Evolutionary conservation across 148 eudicot genomes (phyloP).

Genomic region (Diospyros kaki): DNA sequence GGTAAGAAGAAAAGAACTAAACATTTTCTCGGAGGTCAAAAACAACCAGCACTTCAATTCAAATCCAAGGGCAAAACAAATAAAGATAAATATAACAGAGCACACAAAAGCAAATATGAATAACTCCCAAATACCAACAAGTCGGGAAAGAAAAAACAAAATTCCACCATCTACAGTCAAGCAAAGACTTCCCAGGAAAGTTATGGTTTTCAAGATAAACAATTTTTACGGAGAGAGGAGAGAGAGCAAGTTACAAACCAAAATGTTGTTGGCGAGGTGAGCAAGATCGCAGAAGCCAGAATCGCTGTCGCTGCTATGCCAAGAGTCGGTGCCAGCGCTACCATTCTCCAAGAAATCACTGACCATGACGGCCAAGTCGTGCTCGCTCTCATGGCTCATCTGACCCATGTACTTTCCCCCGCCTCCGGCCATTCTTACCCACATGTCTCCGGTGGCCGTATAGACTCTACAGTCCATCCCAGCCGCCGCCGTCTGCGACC

Average conservation of each 20-base stretch:
- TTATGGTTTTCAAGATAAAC: neutral
- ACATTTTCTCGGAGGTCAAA: no score
- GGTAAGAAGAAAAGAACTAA: no score
- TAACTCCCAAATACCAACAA: neutral
- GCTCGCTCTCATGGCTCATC: slow-evolving; percentile 75
- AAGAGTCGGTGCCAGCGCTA: slow-evolving; percentile 57
- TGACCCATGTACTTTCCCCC: slow-evolving; percentile 22
- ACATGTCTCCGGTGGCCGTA: slow-evolving; percentile 32
- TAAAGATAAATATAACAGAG: no score
- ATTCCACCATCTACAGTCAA: neutral
- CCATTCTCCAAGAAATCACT: slow-evolving; percentile 79
- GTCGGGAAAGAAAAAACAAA: neutral
- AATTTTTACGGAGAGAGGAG: neutral
- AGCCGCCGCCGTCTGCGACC: slow-evolving; percentile 14
- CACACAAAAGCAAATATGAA: no score
- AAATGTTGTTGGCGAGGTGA: slow-evolving; percentile 63
- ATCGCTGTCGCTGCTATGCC: slow-evolving; percentile 74
- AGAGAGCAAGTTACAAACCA: slow-evolving; percentile 31
- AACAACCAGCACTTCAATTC: no score
- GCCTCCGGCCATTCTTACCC: slow-evolving; percentile 32
- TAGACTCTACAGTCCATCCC: slow-evolving; percentile 50
- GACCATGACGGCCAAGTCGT: slow-evolving; percentile 76
- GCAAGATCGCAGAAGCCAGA: slow-evolving; percentile 65
- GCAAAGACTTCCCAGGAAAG: no score
- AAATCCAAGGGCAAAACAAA: no score